Conservation (phyloP, 495 filamentous ascomycete genomes). For the Annulohypoxylon maeteangense region DNA sequence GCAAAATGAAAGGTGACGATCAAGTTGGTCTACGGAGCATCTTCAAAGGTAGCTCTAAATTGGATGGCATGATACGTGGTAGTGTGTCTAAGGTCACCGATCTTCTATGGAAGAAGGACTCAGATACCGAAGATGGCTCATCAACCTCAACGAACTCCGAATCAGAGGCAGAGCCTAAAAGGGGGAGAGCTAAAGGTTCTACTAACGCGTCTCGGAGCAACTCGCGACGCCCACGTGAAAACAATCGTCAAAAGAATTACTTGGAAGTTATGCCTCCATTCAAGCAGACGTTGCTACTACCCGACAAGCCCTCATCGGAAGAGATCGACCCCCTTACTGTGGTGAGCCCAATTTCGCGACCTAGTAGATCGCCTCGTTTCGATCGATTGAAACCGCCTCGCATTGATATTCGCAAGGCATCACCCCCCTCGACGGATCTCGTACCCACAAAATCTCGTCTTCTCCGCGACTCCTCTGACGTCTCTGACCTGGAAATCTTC, state of each 20-base stretch:
- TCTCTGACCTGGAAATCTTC: slow-evolving; percentile 53
- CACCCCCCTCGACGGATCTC: slow-evolving; percentile 54
- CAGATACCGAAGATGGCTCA: slow-evolving; percentile 38
- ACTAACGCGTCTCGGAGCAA: slow-evolving; percentile 32
- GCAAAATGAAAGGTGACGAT: slow-evolving; percentile 55
- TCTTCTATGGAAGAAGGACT: slow-evolving; percentile 59
- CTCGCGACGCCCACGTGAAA: slow-evolving; percentile 39
- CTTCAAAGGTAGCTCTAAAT: slow-evolving; percentile 56
- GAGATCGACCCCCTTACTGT: slow-evolving; percentile 23
- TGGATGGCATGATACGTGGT: slow-evolving; percentile 60
- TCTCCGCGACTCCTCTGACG: slow-evolving; percentile 44
- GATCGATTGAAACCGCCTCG: slow-evolving; percentile 69
- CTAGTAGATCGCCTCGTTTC: slow-evolving; percentile 60
- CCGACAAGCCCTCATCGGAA: slow-evolving; percentile 24
- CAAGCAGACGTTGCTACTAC: slow-evolving; percentile 31
- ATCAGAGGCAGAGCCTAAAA: slow-evolving; percentile 51
- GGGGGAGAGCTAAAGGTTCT: slow-evolving; percentile 49
- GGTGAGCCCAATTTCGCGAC: slow-evolving; percentile 37
- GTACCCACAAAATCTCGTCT: slow-evolving; percentile 30
- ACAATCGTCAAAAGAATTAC: slow-evolving; percentile 48
- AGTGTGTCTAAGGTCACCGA: slow-evolving; percentile 62
- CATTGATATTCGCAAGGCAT: slow-evolving; percentile 67
- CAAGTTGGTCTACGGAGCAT: slow-evolving; percentile 54
- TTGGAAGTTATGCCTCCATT: slow-evolving; percentile 57
- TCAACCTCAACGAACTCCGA: slow-evolving; percentile 54